These are phyloP conservation scores for Yamadazyma paraphyllophila DNA, from an alignment of 805 yeast genomes.

Conservation along the genomic window DNA sequence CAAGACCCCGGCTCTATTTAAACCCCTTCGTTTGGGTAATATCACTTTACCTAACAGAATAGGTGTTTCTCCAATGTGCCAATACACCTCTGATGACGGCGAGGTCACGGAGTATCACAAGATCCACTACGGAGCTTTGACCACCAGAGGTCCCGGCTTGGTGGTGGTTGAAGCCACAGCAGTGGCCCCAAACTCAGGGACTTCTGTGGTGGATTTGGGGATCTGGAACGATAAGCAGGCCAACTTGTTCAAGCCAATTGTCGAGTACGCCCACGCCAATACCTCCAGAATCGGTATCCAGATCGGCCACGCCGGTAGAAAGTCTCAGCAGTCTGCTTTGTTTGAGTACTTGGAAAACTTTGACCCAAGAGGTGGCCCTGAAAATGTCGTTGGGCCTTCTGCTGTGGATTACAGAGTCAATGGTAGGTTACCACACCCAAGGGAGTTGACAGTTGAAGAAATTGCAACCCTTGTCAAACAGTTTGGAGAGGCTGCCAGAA, in stretches of 20 bases:
- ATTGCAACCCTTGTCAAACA: constrained; percentile 38
- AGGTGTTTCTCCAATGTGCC: constrained; percentile 59
- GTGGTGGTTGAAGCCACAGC: constrained; percentile 47
- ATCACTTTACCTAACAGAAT: constrained; percentile 47
- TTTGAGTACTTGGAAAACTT: constrained; percentile 29
- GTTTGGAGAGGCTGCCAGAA: constrained; percentile 47
- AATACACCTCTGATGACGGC: constrained; percentile 45
- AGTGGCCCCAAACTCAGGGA: constrained; percentile 39
- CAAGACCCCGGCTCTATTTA: constrained; percentile 37
- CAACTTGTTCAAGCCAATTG: constrained; percentile 33
- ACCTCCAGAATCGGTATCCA: constrained; percentile 50
- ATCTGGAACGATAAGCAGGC: constrained; percentile 53
- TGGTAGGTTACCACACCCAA: constrained; percentile 32
- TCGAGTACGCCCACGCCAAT: constrained; percentile 46
- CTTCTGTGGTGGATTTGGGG: constrained; percentile 48
- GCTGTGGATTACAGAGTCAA: constrained; percentile 29
- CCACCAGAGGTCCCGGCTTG: constrained; percentile 50
- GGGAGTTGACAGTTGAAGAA: constrained; percentile 43
- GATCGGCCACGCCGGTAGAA: constrained; percentile 56
- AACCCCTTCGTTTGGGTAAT: constrained; percentile 42
- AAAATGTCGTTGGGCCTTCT: constrained; percentile 47
- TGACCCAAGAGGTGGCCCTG: constrained; percentile 43
- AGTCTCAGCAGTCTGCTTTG: constrained; percentile 33
- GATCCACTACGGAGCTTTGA: constrained; percentile 48
- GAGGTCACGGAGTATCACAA: constrained; percentile 46